Base-by-base conservation (phyloP, 106 monocot genomes). In the Platanthera zijinensis region DNA sequence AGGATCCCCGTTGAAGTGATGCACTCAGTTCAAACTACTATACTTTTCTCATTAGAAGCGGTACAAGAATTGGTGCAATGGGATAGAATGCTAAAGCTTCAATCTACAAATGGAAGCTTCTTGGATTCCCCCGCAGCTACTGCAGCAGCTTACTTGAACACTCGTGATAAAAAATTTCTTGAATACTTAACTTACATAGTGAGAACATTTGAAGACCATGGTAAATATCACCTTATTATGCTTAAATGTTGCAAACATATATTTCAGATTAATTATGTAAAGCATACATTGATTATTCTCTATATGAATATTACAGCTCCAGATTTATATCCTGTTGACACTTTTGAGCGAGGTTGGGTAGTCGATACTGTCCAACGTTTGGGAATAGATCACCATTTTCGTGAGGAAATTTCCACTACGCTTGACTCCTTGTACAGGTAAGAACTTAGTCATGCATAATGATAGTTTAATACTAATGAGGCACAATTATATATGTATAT, bases 1-100 rank as follows among this genome's bases (percentile, higher is more conserved):
- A 83, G 83, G 50, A 80, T 84, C 9, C 83, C 83, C 13, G 14
- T 70, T 11, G 83, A 84, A 47, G 22, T 79, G 70, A 57, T 79
- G 68, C 79, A 84, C 48, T 57, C 69, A 10, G 69, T 57, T 45
- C 79, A 57, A 8, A 84, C 83, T 2, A 84, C 83, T 4, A 67
- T 84, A 57, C 50, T 84, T 30, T 75, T 69, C 75, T 74, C 69
- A 17, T 1, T 84, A 2, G 84, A 84, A 77, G 84, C 74, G 25
- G 49, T 83, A 52, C 78, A 64, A 63, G 72, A 78, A 22, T 50
- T 83, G 28, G 82, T 78, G 48, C 61, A 78, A 39, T 83, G 77
- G 82, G 72, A 78, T 47, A 59, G 48, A 48, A 71, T 71, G 5
- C 22, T 77, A 0, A 77, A 77, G 39, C 77, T 82, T 10, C 82